Evolutionary conservation across 495 filamentous ascomycete species (phyloP).

Genomic region (Glonium stellatum): DNA sequence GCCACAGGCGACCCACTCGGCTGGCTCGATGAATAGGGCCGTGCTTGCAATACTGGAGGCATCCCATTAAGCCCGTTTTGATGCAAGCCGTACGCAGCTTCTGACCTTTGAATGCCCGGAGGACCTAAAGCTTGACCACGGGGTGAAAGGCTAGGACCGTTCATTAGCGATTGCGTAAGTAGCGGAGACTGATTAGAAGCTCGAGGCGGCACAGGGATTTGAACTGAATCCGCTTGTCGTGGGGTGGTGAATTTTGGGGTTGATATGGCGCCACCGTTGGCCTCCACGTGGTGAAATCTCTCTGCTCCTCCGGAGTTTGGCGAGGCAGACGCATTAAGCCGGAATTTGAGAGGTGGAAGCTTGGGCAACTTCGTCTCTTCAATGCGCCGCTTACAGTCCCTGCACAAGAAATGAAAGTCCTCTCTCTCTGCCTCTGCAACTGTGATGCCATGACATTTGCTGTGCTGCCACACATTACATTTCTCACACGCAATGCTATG

Average conservation of each 20-base stretch:
- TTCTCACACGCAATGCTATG: constrained; percentile 92
- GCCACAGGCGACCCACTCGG: background rate
- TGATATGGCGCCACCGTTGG: constrained; percentile 18
- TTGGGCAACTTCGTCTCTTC: constrained; percentile 60
- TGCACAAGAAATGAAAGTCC: constrained; percentile 85
- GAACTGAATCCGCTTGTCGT: constrained; percentile 26
- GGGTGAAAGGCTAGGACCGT: constrained; percentile 36
- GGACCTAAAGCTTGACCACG: constrained; percentile 32
- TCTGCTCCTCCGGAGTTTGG: constrained; percentile 17
- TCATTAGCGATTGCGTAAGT: constrained; percentile 20
- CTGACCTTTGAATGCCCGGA: constrained; percentile 27
- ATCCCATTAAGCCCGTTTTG: constrained; percentile 11
- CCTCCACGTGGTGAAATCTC: constrained; percentile 34
- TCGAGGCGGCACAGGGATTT: constrained; percentile 18
- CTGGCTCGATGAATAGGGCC: constrained; percentile 10
- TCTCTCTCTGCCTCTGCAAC: constrained; percentile 72
- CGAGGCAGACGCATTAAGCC: constrained; percentile 46
- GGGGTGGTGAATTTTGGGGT: constrained; percentile 8
- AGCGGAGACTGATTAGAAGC: constrained; percentile 13
- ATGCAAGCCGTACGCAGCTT: constrained; percentile 20
- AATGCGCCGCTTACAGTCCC: constrained; percentile 62
- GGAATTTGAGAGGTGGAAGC: constrained; percentile 61
- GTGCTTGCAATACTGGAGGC: constrained; percentile 1
- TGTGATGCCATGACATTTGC: constrained; percentile 75
- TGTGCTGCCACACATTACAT: constrained; percentile 96